Conservation (phyloP, 495 filamentous ascomycete genomes). For the Choiromyces venosus region DNA sequence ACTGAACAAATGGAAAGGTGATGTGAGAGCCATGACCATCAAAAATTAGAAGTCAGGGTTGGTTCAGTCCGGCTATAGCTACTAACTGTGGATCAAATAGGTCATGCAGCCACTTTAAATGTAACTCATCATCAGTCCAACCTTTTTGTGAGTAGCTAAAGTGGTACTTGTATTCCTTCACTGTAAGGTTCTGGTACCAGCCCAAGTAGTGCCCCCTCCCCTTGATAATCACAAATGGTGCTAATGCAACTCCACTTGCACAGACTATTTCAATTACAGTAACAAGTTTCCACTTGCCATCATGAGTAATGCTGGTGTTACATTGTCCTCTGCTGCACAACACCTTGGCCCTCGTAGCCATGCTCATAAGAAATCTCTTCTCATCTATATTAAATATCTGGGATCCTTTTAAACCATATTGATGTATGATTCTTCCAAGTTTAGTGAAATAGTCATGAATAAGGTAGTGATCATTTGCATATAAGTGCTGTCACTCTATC, state of each 20-base stretch:
- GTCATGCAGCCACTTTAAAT: conserved; percentile 13
- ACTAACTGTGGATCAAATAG: conserved; percentile 1
- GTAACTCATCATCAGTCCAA: conserved; percentile 11
- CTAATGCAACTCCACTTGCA: conserved; percentile 1
- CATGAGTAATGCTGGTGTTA: conserved; percentile 7
- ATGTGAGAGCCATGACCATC: conserved; percentile 17
- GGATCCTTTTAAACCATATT: not conserved
- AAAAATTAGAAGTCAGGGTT: conserved; percentile 12
- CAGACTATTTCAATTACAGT: conserved; percentile 8
- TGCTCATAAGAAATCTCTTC: conserved; percentile 6
- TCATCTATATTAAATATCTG: conserved; percentile 14
- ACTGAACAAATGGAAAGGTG: conserved; percentile 10
- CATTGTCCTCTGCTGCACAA: not conserved
- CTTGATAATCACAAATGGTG: conserved; percentile 2
- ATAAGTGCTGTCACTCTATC: conserved; percentile 10
- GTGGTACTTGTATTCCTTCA: conserved; percentile 4
- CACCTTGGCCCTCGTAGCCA: conserved; percentile 5
- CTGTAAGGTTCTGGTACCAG: conserved; percentile 1
- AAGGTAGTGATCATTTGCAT: conserved; percentile 2
- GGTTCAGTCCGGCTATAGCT: not conserved
- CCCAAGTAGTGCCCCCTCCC: not conserved
- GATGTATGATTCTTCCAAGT: not conserved
- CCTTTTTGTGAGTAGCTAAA: conserved; percentile 2
- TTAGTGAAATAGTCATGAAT: conserved; percentile 6
- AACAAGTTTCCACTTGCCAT: conserved; percentile 13